phyloP scores from a whole-genome alignment of 75 land plant genomes.

The Sequoia sempervirens region DNA sequence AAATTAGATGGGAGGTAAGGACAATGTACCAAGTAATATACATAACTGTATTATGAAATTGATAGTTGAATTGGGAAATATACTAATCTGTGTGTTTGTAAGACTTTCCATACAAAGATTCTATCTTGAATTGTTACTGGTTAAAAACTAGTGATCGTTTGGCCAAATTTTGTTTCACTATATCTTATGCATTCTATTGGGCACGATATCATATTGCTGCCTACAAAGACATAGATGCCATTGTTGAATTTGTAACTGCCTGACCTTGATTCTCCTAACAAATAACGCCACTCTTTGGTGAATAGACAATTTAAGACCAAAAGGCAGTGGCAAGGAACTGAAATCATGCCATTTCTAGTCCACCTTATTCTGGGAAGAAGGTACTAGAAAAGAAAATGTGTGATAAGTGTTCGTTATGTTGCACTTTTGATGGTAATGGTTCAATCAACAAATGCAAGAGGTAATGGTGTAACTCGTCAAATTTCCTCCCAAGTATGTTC shows the following conservation, averaged over 20 bases:
- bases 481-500: background rate
- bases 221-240: background rate
- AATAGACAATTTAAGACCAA: no score
- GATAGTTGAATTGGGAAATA: background rate
- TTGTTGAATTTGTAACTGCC: no score
- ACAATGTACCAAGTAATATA: background rate
- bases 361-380: background rate
- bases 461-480: background rate
- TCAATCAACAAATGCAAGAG: background rate
- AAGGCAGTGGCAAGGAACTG: no score
- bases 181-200: background rate
- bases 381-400: background rate
- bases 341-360: background rate
- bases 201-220: background rate
- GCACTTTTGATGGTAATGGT: background rate
- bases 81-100: background rate
- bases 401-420: background rate
- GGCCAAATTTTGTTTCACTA: no score
- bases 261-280: no score
- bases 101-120: background rate
- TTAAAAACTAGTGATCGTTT: background rate
- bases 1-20: no score
- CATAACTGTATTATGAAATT: background rate
- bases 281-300: no score
- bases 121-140: background rate